Evolutionary conservation across 495 filamentous ascomycete species (phyloP), one percentile per base, ranked within the genome.

Genomic region (Stereocaulon alpinum): DNA sequence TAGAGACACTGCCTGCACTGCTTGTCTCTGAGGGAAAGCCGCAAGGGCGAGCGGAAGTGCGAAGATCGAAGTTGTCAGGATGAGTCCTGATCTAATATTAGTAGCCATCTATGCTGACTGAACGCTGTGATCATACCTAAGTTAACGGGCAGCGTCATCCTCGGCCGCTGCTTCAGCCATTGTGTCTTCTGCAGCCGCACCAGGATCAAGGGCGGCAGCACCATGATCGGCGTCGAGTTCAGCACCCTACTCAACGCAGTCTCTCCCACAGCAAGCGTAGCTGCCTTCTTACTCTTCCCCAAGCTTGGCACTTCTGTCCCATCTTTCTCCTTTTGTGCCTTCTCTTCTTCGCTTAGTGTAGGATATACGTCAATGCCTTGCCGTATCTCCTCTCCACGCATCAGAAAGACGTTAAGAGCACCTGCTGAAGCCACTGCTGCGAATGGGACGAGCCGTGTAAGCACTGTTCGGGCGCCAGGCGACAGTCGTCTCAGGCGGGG

Each of bases 201-300:
- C 58, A 96, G 77, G 41, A 92, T 73, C 61, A 96, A 73, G 29
- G 91, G 87, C 24, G 93, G 93, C 24, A 98, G 73, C 4, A 94
- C 90, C 93, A 98, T 98, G 72, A 98, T 92, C 0, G 93, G 93
- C 2, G 87, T 95, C 56, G 90, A 86, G 71, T 96, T 98, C 62
- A 97, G 72, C 37, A 97, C 89, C 37, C 93, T 82, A 61, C 83
- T 88, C 24, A 93, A 72, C 1, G 93, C 94, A 41, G 93, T 97
- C 76, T 98, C 92, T 27, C 82, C 82, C 7, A 98, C 94, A 0
- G 93, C 93, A 15, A 96, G 70, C 14, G 81, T 86, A 3, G 94
- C 93, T 4, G 93, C 94, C 65, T 83, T 86, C 71, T 85, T 85
- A 67, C 83, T 88, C 80, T 92, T 93, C 47, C 93, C 93, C 43